These are phyloP conservation scores for Paramecium bursaria DNA, from an alignment of 73 alveolate species.

Conservation along the genomic window DNA sequence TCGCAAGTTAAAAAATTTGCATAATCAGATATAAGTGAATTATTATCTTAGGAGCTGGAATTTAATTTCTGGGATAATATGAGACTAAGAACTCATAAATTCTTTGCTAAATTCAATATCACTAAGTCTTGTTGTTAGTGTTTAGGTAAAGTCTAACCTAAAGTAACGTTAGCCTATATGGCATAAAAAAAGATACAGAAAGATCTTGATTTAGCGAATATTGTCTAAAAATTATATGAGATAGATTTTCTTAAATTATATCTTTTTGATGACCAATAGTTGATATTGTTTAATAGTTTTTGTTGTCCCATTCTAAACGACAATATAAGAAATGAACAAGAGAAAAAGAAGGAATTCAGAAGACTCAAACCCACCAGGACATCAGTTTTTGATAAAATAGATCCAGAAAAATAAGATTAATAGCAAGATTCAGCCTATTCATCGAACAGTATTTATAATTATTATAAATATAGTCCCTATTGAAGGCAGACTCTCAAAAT, in stretches of 20 bases:
- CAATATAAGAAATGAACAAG: neutral
- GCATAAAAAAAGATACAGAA: constrained; percentile 8
- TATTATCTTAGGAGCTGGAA: too few relatives aligned
- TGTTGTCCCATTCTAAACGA: constrained; percentile 19
- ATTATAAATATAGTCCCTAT: constrained; percentile 8
- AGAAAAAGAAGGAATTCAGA: constrained; percentile 16
- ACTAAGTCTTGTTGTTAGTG: neutral
- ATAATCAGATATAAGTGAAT: too few relatives aligned
- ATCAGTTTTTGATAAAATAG: constrained; percentile 3
- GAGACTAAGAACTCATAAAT: too few relatives aligned
- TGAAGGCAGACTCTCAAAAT: constrained; percentile 14
- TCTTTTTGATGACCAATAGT: constrained; percentile 51
- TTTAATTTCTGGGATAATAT: too few relatives aligned
- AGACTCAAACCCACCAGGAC: too few relatives aligned
- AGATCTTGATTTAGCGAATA: constrained; percentile 38
- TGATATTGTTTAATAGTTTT: constrained; percentile 34
- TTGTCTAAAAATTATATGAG: constrained; percentile 24
- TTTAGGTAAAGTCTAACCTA: constrained; percentile 22
- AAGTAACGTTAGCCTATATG: constrained; percentile 1
- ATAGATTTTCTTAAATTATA: constrained; percentile 37
- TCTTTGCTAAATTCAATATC: too few relatives aligned
- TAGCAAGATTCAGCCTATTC: constrained; percentile 30
- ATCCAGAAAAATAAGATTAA: constrained; percentile 2
- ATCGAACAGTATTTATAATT: neutral
- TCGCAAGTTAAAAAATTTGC: too few relatives aligned